A percentile compares a stretch with the other conserved stretches of the same genome.
Evolutionary conservation across 1,284 basidiomycete genomes (phyloP).

Genomic region (Trichosporon sp.): DNA sequence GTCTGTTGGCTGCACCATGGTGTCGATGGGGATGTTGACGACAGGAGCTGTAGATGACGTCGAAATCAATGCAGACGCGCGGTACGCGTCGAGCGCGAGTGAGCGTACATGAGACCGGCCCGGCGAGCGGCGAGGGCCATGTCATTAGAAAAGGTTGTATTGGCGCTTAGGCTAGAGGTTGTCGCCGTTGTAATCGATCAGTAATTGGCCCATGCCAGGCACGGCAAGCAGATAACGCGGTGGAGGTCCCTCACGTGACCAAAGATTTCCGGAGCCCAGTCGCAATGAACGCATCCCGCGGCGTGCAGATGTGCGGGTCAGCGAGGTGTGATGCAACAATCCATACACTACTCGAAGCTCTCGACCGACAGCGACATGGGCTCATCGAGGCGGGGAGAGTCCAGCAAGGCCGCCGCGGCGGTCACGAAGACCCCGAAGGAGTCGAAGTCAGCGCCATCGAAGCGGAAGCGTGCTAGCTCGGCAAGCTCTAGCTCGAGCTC

Average conservation of each 20-base stretch:
- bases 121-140: not conserved
- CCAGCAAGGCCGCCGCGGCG: slow-evolving; percentile 4
- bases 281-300: not conserved
- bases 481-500: not conserved
- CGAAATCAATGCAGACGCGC: not conserved
- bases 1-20: slow-evolving; percentile 26
- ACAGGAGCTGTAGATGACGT: not conserved
- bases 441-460: not conserved
- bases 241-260: not conserved
- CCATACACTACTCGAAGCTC: not conserved
- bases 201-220: no score
- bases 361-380: slow-evolving; percentile 8
- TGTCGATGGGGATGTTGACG: not conserved
- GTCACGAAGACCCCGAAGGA: slow-evolving; percentile 4
- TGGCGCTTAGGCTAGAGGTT: not conserved
- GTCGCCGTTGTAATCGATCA: no score
- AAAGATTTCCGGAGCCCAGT: not conserved
- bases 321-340: not conserved
- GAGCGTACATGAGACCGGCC: not conserved
- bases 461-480: no score
- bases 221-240: not conserved
- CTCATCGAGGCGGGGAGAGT: not conserved
- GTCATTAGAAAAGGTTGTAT: not conserved
- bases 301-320: not conserved
- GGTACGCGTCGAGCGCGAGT: not conserved